Evolutionary conservation across 345 rosid genomes (phyloP), one percentile per base, ranked within the genome.

Genomic region (Luvunga scandens): DNA sequence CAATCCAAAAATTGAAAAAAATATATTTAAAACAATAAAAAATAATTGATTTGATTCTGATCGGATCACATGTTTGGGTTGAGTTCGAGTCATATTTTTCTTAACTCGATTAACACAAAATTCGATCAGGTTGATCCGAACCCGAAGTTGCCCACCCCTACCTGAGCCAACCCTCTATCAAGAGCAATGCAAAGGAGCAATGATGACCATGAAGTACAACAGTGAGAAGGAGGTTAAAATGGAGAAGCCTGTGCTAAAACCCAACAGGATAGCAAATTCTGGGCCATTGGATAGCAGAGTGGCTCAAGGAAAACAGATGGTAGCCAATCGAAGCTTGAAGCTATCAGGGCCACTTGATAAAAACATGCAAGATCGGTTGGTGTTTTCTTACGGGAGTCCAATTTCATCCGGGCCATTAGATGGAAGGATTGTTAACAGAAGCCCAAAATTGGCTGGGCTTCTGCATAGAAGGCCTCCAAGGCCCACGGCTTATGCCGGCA

Each of bases 331-430:
- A 66, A 81, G 80, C 73, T 63, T 89, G 67, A 84, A 88, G 78
- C 77, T 92, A 16, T 94, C 94, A 21, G 97, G 96, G 71, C 93
- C 94, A 13, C 69, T 93, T 75, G 97, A 93, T 45, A 75, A 80
- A 34, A 90, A 80, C 8, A 78, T 82, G 16, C 87, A 87, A 60
- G 94, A 92, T 70, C 90, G 89, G 39, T 78, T 90, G 24, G 71
- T 84, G 22, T 74, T 85, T 60, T 75, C 82, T 45, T 84, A 88
- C 12, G 79, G 76, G 63, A 92, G 91, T 30, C 94, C 92, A 1
- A 75, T 81, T 48, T 33, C 77, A 7, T 81, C 84, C 28, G 89
- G 90, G 76, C 82, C 78, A 25, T 33, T 86, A 31, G 90, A 87
- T 55, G 88, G 83, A 75, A 79, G 78, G 60, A 33, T 72, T 13